Conservation (phyloP, 768 basidiomycete genomes). For the Suillus ampliporus region DNA sequence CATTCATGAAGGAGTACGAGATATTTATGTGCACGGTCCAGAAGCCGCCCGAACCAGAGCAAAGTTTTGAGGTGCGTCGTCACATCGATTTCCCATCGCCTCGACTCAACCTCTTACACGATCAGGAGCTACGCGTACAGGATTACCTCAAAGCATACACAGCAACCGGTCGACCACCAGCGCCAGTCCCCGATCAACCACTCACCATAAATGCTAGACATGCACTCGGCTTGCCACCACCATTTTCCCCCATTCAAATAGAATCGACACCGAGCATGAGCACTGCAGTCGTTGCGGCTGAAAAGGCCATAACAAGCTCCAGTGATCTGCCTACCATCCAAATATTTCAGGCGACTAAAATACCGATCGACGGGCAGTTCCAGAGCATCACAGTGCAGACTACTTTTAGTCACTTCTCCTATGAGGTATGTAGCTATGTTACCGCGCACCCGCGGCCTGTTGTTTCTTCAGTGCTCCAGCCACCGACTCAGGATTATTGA, state of each 20-base stretch:
- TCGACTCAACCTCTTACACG: not conserved
- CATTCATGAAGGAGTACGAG: not conserved
- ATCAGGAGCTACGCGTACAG: slow-evolving; percentile 58
- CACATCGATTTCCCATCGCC: not conserved
- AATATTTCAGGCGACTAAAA: slow-evolving; percentile 34
- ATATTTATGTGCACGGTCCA: slow-evolving; percentile 6
- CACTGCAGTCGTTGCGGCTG: not conserved
- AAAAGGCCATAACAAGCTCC: slow-evolving; percentile 12
- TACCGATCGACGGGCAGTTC: slow-evolving; percentile 30
- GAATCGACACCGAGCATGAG: slow-evolving; percentile 14
- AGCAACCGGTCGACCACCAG: slow-evolving; percentile 52
- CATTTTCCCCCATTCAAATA: slow-evolving; percentile 50
- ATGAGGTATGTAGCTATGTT: slow-evolving; percentile 44
- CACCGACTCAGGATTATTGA: slow-evolving; percentile 19
- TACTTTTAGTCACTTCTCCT: slow-evolving; percentile 42
- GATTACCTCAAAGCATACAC: slow-evolving; percentile 60
- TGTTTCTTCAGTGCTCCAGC: slow-evolving; percentile 9
- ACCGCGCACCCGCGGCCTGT: slow-evolving; percentile 11
- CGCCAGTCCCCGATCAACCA: slow-evolving; percentile 54
- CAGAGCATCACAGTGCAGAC: slow-evolving; percentile 48
- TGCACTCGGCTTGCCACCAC: slow-evolving; percentile 52
- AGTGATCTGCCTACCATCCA: slow-evolving; percentile 26
- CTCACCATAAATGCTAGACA: slow-evolving; percentile 48
- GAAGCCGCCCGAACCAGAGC: slow-evolving; percentile 18
- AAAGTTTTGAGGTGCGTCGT: slow-evolving; percentile 36